Evolutionary conservation across 371 early-diverging fungal genomes (phyloP).

Genomic region (Mortierella sp.): DNA sequence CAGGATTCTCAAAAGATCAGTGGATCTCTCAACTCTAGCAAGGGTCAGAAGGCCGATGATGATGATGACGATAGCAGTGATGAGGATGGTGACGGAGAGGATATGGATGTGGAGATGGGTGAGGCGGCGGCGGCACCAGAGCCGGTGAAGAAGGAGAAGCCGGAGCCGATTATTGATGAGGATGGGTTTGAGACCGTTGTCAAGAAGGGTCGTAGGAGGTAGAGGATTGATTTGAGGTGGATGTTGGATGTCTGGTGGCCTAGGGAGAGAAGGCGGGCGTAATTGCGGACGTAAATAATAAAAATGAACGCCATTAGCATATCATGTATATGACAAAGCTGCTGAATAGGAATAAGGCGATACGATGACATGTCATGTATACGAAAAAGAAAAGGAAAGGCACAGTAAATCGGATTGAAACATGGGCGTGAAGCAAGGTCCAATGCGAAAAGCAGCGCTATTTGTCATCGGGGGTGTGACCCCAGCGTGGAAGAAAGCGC

Average conservation of each 20-base stretch:
- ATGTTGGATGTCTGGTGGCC: too few relatives aligned
- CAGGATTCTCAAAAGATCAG: conserved; percentile 61
- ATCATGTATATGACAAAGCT: too few relatives aligned
- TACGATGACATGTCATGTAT: too few relatives aligned
- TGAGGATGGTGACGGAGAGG: conserved; percentile 42
- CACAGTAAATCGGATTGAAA: neutral
- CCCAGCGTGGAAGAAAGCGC: neutral
- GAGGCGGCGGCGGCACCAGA: conserved; percentile 52
- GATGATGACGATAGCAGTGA: conserved; percentile 37
- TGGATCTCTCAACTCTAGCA: conserved; percentile 42
- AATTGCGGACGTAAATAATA: conserved; percentile 1
- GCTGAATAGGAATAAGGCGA: too few relatives aligned
- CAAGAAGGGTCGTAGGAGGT: conserved; percentile 40
- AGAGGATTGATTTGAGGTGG: neutral
- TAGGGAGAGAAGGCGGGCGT: neutral
- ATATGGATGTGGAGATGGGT: conserved; percentile 61
- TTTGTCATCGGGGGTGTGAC: neutral
- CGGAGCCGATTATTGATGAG: conserved; percentile 62
- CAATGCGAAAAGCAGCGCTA: neutral
- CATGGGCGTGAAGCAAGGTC: too few relatives aligned
- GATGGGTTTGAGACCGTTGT: conserved; percentile 68
- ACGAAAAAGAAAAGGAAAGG: too few relatives aligned
- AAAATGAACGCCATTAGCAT: too few relatives aligned
- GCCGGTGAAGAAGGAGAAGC: conserved; percentile 31
- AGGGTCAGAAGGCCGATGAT: conserved; percentile 57